These are phyloP conservation scores for Cochlearia excelsa DNA, from an alignment of 345 rosid species.

Conservation along the genomic window DNA sequence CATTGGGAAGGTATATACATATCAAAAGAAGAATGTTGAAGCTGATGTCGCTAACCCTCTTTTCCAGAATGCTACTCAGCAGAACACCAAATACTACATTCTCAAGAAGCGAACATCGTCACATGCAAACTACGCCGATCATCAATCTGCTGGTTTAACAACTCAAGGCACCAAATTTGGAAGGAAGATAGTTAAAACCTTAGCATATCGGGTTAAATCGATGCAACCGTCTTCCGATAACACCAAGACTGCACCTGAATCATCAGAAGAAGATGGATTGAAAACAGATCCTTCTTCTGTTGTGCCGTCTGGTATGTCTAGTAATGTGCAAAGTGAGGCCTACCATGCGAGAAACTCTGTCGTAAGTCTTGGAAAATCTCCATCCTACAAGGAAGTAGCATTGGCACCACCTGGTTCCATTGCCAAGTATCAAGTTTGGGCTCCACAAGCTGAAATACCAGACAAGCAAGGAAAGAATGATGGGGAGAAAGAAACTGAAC, in stretches of 20 bases:
- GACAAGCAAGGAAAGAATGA: constrained; percentile 44
- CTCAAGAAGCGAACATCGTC: constrained; percentile 64
- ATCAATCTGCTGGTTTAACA: constrained; percentile 41
- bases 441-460: constrained; percentile 43
- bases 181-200: constrained; percentile 70
- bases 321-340: constrained; percentile 41
- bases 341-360: constrained; percentile 43
- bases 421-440: constrained; percentile 61
- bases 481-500: constrained; percentile 34
- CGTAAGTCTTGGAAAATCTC: constrained; percentile 79
- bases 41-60: constrained; percentile 49
- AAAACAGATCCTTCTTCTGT: constrained; percentile 41
- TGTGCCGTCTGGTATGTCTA: constrained; percentile 39
- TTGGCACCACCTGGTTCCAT: constrained; percentile 93
- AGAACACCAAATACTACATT: constrained; percentile 57
- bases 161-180: constrained; percentile 71
- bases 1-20: constrained; percentile 62
- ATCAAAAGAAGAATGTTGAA: constrained; percentile 70
- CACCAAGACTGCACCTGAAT: constrained; percentile 36
- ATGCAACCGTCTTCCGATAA: constrained; percentile 53
- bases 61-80: constrained; percentile 53
- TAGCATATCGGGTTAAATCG: constrained; percentile 82
- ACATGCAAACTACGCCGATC: constrained; percentile 64
- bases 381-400: constrained; percentile 98
- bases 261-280: constrained; percentile 36